Conservation (phyloP, 73 alveolate species). For the Paraurostyla sp. region DNA sequence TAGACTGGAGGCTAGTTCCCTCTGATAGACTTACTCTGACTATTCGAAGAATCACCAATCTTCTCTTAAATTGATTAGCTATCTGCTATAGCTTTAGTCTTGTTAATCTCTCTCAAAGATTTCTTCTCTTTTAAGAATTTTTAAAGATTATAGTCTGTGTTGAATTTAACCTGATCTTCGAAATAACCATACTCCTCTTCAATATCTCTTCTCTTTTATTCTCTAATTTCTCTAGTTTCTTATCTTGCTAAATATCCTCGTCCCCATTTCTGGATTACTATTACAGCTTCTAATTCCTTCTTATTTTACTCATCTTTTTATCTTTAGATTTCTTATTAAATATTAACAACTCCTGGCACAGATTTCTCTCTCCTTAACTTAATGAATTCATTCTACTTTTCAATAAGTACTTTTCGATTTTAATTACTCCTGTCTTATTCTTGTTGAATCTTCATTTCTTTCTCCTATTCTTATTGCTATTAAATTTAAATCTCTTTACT, state of each 20-base stretch:
- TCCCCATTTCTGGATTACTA: conserved; percentile 49
- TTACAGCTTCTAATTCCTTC: conserved; percentile 11
- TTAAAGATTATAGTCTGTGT: conserved; percentile 23
- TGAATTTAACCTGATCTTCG: conserved; percentile 35
- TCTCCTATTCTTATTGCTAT: neutral
- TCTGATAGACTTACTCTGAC: neutral
- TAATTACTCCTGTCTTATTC: too few species aligned
- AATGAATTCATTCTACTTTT: neutral
- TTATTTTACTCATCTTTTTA: neutral
- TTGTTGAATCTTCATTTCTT: too few species aligned
- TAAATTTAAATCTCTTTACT: neutral
- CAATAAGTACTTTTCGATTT: neutral
- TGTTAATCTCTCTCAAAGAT: conserved; percentile 11
- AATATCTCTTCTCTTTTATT: neutral
- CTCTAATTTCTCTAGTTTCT: neutral
- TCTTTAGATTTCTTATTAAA: neutral
- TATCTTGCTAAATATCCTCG: conserved; percentile 38
- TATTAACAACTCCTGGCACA: conserved; percentile 48
- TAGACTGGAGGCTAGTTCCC: conserved; percentile 19
- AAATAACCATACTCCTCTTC: conserved; percentile 58
- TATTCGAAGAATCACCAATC: conserved; percentile 15
- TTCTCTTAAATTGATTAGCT: conserved; percentile 41
- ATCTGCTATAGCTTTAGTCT: conserved; percentile 19
- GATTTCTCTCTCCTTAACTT: neutral
- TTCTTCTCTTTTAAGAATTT: conserved; percentile 42